Conservation (phyloP, 2,329 filamentous ascomycete species). For the Eutypella sp. region DNA sequence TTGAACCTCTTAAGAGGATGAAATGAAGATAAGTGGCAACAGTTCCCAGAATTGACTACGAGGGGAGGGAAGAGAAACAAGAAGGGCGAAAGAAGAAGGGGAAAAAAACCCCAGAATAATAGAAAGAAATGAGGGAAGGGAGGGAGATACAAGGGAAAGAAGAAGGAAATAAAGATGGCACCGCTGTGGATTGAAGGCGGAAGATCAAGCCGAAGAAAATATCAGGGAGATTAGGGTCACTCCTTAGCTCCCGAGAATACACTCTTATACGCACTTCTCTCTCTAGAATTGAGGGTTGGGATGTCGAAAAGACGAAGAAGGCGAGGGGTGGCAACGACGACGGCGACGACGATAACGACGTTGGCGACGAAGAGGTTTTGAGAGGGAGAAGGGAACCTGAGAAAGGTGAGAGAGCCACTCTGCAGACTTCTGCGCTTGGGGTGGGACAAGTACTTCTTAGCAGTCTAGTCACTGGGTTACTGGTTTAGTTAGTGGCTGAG, state of each 20-base stretch:
- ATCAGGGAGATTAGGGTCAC: too few species aligned
- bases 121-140: too few species aligned
- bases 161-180: too few species aligned
- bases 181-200: too few species aligned
- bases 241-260: too few species aligned
- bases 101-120: too few species aligned
- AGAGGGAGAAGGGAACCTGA: background rate
- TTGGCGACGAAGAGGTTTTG: background rate
- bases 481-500: conserved; percentile 1
- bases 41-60: conserved; percentile 1
- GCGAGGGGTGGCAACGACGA: background rate
- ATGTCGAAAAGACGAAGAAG: background rate
- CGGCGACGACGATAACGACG: background rate
- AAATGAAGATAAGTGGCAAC: conserved; percentile 7
- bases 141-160: too few species aligned
- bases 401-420: background rate
- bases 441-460: too few species aligned
- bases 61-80: too few species aligned
- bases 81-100: too few species aligned
- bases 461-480: too few species aligned
- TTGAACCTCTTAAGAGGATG: conserved; percentile 9
- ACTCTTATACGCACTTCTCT: background rate
- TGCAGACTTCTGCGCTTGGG: background rate
- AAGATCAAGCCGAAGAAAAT: too few species aligned
- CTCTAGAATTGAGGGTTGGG: background rate